A percentile compares a stretch with the other conserved stretches of the same genome.
These are phyloP conservation scores for Boletus tomentosulus DNA, from an alignment of 768 basidiomycete genomes.

Conservation along the genomic window DNA sequence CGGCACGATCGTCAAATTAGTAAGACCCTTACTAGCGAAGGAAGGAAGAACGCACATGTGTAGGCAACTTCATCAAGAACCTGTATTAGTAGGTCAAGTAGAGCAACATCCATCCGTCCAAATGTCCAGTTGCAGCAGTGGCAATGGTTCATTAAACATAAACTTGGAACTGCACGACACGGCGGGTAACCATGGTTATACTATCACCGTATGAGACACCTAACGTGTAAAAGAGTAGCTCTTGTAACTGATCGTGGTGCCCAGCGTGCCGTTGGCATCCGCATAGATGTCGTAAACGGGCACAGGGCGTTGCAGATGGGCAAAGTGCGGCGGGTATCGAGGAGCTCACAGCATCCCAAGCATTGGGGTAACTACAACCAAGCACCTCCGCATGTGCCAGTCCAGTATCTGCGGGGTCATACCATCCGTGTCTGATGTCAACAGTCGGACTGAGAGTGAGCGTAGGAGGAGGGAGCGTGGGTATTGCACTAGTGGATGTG, in stretches of 20 bases:
- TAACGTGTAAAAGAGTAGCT: not conserved
- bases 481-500: constrained; percentile 54
- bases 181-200: not conserved
- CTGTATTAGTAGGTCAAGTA: not conserved
- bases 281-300: not conserved
- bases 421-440: constrained; percentile 54
- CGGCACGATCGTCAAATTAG: constrained; percentile 2
- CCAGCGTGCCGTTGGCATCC: constrained; percentile 4
- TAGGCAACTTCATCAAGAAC: not conserved
- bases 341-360: constrained; percentile 56
- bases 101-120: not conserved
- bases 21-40: not conserved
- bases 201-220: not conserved
- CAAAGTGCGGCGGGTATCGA: constrained; percentile 46
- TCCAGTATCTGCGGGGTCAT: constrained; percentile 45
- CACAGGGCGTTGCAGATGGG: constrained; percentile 12
- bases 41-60: constrained; percentile 8
- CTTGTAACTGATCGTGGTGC: constrained; percentile 1
- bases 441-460: constrained; percentile 44
- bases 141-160: constrained; percentile 1
- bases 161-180: not conserved
- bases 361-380: constrained; percentile 62
- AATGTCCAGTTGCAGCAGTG: not conserved
- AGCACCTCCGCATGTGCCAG: constrained; percentile 53
- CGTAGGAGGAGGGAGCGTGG: constrained; percentile 53